Evolutionary conservation across 176 grass and related monocot species (phyloP), one percentile per base, ranked within the genome.

Genomic region (barley (Hordeum vulgare)): DNA sequence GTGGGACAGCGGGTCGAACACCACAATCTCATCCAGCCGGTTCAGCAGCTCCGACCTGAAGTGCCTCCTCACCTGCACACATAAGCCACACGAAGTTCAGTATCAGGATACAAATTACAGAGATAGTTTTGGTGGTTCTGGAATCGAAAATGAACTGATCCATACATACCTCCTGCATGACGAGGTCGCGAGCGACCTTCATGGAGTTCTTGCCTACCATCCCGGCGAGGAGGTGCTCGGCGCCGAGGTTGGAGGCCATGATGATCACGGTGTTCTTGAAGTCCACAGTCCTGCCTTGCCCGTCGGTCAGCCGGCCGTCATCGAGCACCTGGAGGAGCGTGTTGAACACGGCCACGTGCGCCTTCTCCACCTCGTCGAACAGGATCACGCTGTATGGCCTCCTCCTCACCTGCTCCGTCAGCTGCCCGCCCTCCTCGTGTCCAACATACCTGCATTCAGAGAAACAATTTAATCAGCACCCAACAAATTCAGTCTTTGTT

Each of bases 171-270:
- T 97, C 94, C 63, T 86, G 77, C 92, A 90, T 90, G 15, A 97
- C 92, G 20, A 89, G 82, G 9, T 94, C 94, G 25, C 90, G 85
- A 0, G 94, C 90, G 47, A 92, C 81, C 61, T 97, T 89, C 92
- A 97, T 90, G 14, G 94, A 90, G 56, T 89, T 89, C 74, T 97
- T 83, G 18, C 87, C 84, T 1, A 93, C 85, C 96, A 98, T 98
- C 36, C 90, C 96, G 18, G 89, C 93, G 41, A 98, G 92, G 18
- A 98, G 92, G 80, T 95, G 90, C 80, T 98, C 90, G 18, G 96
- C 96, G 23, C 96, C 96, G n/a, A 98, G 90, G 86, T 98, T 98
- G 11, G 96, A 98, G 0, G 96, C 95, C 96, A 98, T 93, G 83
- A 98, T 95, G 64, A 98, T 95, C 21, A 98, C 96, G 1, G 96